Conservation (phyloP, 2,329 filamentous ascomycete species). For the Xylaria sp. region DNA sequence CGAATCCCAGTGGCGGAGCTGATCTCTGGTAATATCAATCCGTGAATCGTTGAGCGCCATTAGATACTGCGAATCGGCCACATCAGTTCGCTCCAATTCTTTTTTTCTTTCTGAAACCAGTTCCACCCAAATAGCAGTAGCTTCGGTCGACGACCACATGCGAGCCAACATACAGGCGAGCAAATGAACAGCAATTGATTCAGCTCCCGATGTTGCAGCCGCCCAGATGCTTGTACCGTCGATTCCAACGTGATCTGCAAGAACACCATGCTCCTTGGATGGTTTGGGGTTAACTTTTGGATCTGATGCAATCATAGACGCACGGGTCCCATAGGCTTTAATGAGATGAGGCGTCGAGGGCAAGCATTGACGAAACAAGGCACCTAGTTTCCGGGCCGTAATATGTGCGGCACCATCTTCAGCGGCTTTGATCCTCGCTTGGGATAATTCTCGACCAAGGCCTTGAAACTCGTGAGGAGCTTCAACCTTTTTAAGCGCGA, state of each 20-base stretch:
- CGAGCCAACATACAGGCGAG: constrained; percentile 52
- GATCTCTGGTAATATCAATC: constrained; percentile 1
- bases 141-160: constrained; percentile 45
- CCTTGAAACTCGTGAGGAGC: constrained; percentile 17
- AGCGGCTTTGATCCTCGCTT: neutral
- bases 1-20: constrained; percentile 13
- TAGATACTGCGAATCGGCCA: constrained; percentile 23
- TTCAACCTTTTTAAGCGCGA: constrained; percentile 19
- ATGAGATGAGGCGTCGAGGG: constrained; percentile 42
- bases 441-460: constrained; percentile 6
- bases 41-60: neutral
- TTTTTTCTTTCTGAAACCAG: constrained; percentile 39
- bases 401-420: constrained; percentile 41
- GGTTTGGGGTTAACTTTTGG: neutral
- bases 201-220: constrained; percentile 46
- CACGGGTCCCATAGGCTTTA: constrained; percentile 38
- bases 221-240: constrained; percentile 49
- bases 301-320: constrained; percentile 31
- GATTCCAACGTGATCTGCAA: constrained; percentile 40
- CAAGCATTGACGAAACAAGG: constrained; percentile 49
- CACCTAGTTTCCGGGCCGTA: constrained; percentile 51
- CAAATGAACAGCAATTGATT: constrained; percentile 45
- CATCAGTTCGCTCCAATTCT: constrained; percentile 23
- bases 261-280: constrained; percentile 21
- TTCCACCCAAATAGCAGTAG: constrained; percentile 51